phyloP scores from a whole-genome alignment of 2,329 filamentous ascomycete genomes.

The Fusarium setosum region DNA sequence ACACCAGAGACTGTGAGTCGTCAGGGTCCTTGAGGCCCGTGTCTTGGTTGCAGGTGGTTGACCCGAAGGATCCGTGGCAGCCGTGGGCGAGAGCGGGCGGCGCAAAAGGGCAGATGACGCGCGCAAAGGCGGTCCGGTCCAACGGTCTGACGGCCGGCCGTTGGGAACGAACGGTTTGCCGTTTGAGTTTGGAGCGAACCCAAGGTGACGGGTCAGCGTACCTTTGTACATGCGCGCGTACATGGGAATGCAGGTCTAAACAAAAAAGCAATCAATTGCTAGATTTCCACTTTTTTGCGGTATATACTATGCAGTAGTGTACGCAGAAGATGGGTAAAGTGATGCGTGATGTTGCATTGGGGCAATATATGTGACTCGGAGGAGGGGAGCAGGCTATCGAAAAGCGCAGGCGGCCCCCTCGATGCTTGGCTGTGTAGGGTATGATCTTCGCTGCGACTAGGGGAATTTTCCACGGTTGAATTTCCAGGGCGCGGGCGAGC shows the following conservation, averaged over 20 bases:
- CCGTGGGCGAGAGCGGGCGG: slow-evolving; percentile 9
- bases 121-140: not conserved
- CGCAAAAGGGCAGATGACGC: slow-evolving; percentile 25
- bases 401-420: not conserved
- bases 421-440: slow-evolving; percentile 8
- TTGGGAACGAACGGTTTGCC: not conserved
- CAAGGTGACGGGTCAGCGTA: not conserved
- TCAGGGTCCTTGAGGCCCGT: slow-evolving; percentile 24
- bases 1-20: slow-evolving; percentile 27
- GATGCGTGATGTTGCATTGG: slow-evolving; percentile 20
- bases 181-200: not conserved
- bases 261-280: not conserved
- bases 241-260: not conserved
- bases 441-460: slow-evolving; percentile 30
- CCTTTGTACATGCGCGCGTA: not conserved
- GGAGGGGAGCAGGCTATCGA: slow-evolving; percentile 8
- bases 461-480: slow-evolving; percentile 22
- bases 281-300: not conserved
- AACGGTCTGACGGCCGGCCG: slow-evolving; percentile 1
- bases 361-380: slow-evolving; percentile 17
- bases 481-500: slow-evolving; percentile 12
- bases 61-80: slow-evolving; percentile 41
- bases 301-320: not conserved
- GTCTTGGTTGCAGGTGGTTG: slow-evolving; percentile 19
- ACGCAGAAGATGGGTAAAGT: not conserved